Conservation (phyloP, 1,139 yeast species). For the Debaryomycetaceae sp. region DNA sequence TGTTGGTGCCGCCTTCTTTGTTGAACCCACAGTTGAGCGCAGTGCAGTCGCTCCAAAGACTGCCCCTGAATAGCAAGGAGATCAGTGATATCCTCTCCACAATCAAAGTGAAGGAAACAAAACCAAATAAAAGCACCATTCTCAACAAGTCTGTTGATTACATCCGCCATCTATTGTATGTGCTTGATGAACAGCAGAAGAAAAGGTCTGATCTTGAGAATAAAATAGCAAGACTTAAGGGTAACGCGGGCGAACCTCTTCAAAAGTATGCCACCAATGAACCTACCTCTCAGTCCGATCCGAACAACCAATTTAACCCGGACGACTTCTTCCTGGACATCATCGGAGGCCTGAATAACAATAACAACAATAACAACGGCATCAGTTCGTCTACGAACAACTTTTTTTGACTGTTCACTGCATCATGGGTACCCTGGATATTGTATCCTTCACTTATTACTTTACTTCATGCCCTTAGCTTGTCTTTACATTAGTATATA, state of each 20-base stretch:
- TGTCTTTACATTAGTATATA: neutral
- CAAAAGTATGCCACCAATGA: neutral
- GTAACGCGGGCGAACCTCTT: neutral
- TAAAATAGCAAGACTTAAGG: conserved; percentile 12
- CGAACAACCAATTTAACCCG: conserved; percentile 9
- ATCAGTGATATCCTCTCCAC: conserved; percentile 35
- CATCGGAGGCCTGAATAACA: conserved; percentile 1
- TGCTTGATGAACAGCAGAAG: conserved; percentile 33
- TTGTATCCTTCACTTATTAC: neutral
- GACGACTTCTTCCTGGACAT: conserved; percentile 15
- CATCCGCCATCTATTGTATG: conserved; percentile 50
- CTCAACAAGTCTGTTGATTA: conserved; percentile 68
- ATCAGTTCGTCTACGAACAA: neutral
- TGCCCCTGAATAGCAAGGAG: conserved; percentile 29
- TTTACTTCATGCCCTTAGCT: neutral
- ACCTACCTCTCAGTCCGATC: conserved; percentile 1
- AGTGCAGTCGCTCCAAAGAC: conserved; percentile 45
- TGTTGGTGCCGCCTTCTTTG: conserved; percentile 68
- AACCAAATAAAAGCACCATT: conserved; percentile 70
- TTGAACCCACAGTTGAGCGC: conserved; percentile 49
- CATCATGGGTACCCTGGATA: neutral
- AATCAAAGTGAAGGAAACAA: conserved; percentile 56
- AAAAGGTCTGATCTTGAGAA: conserved; percentile 19
- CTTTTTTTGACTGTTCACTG: neutral
- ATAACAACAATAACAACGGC: neutral